Conservation (phyloP, 805 yeast species). For the Henningerozyma blattae region DNA sequence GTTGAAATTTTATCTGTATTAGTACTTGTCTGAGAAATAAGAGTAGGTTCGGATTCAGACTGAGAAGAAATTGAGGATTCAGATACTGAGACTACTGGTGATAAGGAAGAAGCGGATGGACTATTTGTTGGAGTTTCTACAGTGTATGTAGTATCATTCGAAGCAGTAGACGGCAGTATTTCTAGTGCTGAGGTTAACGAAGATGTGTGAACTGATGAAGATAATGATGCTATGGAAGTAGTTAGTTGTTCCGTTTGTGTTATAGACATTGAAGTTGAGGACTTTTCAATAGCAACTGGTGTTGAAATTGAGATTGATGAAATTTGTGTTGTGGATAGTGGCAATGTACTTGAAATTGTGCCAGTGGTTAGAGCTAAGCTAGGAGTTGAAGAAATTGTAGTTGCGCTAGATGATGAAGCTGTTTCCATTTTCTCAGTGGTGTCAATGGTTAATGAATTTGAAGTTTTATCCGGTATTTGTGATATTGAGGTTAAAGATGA, state of each 20-base stretch:
- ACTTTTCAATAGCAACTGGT: neutral
- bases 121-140: neutral
- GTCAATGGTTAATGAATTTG: conserved; percentile 20
- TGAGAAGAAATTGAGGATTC: neutral
- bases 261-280: neutral
- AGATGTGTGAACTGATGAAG: too few relatives aligned
- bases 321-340: neutral
- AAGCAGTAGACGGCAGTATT: neutral
- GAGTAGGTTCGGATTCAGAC: neutral
- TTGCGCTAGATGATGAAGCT: conserved; percentile 15
- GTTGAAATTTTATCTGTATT: neutral
- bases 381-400: conserved; percentile 10
- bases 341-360: conserved; percentile 8
- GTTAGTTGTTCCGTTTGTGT: neutral
- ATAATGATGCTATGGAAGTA: neutral
- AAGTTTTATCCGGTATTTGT: conserved; percentile 6
- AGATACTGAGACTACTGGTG: neutral
- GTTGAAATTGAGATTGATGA: neutral
- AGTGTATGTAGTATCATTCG: neutral
- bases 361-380: conserved; percentile 10
- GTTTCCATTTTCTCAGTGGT: too few relatives aligned
- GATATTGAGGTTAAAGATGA: conserved; percentile 12
- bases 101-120: neutral
- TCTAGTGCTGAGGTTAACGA: too few relatives aligned
- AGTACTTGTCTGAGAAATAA: neutral